These are phyloP conservation scores for Handroanthus guayacan DNA, from an alignment of 257 asterid species.

Conservation along the genomic window DNA sequence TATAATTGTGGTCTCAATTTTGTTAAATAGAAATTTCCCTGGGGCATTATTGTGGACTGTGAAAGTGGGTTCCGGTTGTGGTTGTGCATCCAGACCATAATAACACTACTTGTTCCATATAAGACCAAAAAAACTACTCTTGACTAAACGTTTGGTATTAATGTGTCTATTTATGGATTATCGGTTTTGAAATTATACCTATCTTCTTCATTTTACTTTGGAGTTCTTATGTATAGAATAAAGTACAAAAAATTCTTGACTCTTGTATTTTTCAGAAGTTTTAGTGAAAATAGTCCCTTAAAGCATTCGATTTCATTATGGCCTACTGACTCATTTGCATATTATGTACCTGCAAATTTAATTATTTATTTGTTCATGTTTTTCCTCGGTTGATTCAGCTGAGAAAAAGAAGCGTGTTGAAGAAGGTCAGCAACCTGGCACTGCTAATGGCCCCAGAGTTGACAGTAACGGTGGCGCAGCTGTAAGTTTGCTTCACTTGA, in stretches of 20 bases:
- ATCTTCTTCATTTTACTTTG: not conserved
- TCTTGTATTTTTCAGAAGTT: not conserved
- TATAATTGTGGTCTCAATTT: not conserved
- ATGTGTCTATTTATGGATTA: not conserved
- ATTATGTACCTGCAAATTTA: slow-evolving; percentile 9
- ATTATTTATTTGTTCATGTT: no score
- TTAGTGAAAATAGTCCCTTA: not conserved
- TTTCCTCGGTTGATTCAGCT: slow-evolving; percentile 52
- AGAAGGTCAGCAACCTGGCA: slow-evolving; percentile 63
- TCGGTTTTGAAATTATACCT: not conserved
- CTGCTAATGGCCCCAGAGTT: slow-evolving; percentile 73
- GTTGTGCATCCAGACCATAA: slow-evolving; percentile 15
- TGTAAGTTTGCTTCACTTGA: slow-evolving; percentile 64
- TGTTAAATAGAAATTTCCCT: slow-evolving; percentile 6
- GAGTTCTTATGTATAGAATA: slow-evolving; percentile 14
- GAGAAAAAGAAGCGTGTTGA: slow-evolving; percentile 75
- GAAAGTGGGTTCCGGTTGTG: not conserved
- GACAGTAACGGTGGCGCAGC: slow-evolving; percentile 81
- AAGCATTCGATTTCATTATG: slow-evolving; percentile 6
- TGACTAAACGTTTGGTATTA: not conserved
- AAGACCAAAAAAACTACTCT: not conserved
- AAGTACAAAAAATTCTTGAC: not conserved
- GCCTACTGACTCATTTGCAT: slow-evolving; percentile 12
- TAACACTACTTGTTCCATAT: not conserved
- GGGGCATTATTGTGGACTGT: slow-evolving; percentile 5